phyloP scores from a whole-genome alignment of 345 rosid genomes.

The Salix brachista region DNA sequence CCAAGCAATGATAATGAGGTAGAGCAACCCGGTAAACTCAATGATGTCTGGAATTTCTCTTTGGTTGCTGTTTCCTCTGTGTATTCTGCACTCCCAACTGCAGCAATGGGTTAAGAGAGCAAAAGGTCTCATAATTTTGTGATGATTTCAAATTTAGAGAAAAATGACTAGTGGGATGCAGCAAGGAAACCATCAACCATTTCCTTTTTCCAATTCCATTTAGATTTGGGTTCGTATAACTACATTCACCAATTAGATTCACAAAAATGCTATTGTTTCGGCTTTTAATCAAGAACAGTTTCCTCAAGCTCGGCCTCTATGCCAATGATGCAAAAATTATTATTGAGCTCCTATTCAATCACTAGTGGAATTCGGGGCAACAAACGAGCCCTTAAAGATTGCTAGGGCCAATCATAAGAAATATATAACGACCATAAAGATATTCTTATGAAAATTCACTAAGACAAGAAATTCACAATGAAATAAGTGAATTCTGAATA shows the following conservation, averaged over 20 bases:
- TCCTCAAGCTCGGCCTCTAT: background rate
- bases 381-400: too few relatives aligned
- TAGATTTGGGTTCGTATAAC: background rate
- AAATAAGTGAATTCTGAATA: too few relatives aligned
- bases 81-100: slow-evolving; percentile 55
- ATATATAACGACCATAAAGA: too few relatives aligned
- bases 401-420: too few relatives aligned
- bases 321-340: background rate
- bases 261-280: background rate
- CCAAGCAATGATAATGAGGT: slow-evolving; percentile 61
- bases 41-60: slow-evolving; percentile 58
- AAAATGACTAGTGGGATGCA: too few relatives aligned
- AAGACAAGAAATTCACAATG: too few relatives aligned
- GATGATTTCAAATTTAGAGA: background rate
- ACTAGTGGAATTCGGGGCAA: too few relatives aligned
- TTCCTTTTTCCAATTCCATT: background rate
- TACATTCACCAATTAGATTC: background rate
- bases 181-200: background rate
- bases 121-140: background rate
- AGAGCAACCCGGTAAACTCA: slow-evolving; percentile 65
- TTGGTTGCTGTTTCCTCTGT: slow-evolving; percentile 59
- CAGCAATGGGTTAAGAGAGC: slow-evolving; percentile 18
- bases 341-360: background rate
- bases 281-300: background rate
- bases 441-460: too few relatives aligned